Conservation (phyloP, 768 basidiomycete genomes). For the Gelatoporia subvermispora region DNA sequence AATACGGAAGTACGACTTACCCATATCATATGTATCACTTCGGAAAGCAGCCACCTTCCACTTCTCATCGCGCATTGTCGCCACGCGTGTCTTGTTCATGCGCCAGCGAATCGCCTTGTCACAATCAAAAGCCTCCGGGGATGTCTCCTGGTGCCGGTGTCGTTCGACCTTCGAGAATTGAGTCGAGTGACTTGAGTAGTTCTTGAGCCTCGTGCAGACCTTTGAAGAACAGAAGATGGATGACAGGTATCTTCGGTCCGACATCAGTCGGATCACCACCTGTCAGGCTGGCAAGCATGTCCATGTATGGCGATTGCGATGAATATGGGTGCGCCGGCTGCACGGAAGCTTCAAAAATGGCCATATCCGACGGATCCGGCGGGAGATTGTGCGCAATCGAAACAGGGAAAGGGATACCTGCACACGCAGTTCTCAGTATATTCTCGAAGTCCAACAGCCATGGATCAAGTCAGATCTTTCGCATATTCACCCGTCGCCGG, state of each 20-base stretch:
- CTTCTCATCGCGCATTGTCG: too few species aligned
- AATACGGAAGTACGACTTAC: too few species aligned
- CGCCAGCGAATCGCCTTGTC: not conserved
- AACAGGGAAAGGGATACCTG: conserved; percentile 17
- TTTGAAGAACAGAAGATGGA: too few species aligned
- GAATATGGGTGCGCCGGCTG: not conserved
- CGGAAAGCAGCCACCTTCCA: too few species aligned
- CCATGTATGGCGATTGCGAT: not conserved
- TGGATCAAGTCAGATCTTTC: conserved; percentile 17
- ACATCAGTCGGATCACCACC: too few species aligned
- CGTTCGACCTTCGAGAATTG: conserved; percentile 7
- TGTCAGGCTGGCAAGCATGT: too few species aligned
- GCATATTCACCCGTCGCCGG: conserved; percentile 9
- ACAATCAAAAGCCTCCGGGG: conserved; percentile 7
- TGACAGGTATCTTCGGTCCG: too few species aligned
- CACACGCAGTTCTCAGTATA: conserved; percentile 15
- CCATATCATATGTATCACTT: too few species aligned
- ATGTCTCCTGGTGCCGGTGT: conserved; percentile 3
- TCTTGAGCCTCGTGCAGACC: too few species aligned
- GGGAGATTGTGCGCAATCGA: conserved; percentile 10
- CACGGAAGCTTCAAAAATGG: conserved; percentile 1
- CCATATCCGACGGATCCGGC: conserved; percentile 10
- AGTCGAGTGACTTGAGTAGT: too few species aligned
- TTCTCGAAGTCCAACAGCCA: conserved; percentile 21
- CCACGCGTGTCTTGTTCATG: too few species aligned